Base-by-base conservation (phyloP, 768 basidiomycete species). In the Naganishia kalamii region DNA sequence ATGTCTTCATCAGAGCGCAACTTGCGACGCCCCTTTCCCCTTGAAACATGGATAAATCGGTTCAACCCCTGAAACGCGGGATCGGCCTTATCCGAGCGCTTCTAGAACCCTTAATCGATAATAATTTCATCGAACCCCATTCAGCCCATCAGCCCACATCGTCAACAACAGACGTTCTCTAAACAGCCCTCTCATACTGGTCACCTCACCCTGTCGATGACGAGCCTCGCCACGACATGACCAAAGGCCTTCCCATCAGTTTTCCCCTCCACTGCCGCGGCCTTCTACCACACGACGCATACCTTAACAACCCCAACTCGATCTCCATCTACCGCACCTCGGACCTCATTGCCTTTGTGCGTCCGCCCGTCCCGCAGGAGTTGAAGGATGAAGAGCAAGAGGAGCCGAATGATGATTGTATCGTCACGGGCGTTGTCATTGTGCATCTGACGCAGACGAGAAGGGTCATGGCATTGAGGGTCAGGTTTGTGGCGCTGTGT, bases 311-410 rank as follows among this genome's bases (percentile, higher is more conserved):
- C 33, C 66, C 66, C 10, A 68, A 68, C 41, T 43, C 62, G 21
- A 47, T 68, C 35, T 40, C 62, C 43, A 62, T 68, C 66, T 40
- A 59, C 32, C 66, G 66, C 21, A 68, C 66, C 4, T 68, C 66
- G 2, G 66, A 68, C 41, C 57, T 63, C 33, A 68, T 63, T 33
- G 32, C 32, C 15, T 68, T 50, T 32, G 52, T 68, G 21, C 62
- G 41, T 4, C 66, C 66, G n/a, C 62, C 61, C 6, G 27, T 40
- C 17, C 21, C 21, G 32, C 35, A 57, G 6, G 54, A 6, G 17
- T 6, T 40, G 21, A 25, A 33, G n/a, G 13, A 15, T 37, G 19
- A 25, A 13, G 35, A 37, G 37, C 40, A 62, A n/a, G 33, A 29
- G 15, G 51, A 46, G 11, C 66, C 66, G 4, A 62, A 62, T 41